Conservation (phyloP, 2,329 filamentous ascomycete species). For the Ophiognomonia clavigignenti-juglandacearum region DNA sequence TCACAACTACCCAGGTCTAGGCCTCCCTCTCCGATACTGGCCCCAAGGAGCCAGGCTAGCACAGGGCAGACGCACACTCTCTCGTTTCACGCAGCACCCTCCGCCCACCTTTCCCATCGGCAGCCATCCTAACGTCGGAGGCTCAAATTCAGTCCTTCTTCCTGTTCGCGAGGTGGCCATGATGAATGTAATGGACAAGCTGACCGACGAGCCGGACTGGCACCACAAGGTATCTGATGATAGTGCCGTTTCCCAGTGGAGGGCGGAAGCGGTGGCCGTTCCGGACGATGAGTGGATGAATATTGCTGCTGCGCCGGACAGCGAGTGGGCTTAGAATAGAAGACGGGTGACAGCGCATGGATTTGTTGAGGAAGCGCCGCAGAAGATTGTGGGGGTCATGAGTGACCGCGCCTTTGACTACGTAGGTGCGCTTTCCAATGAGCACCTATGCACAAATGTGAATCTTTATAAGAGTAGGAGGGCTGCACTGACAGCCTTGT, state of each 20-base stretch:
- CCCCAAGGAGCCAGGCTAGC: neutral
- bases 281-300: constrained; percentile 16
- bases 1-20: constrained; percentile 2
- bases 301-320: constrained; percentile 1
- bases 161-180: constrained; percentile 12
- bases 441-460: neutral
- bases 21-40: constrained; percentile 1
- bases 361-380: neutral
- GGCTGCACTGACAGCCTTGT: no score
- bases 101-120: constrained; percentile 1
- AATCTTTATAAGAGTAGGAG: neutral
- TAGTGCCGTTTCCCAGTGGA: constrained; percentile 28
- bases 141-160: constrained; percentile 13
- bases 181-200: constrained; percentile 11
- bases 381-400: constrained; percentile 26
- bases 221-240: constrained; percentile 30
- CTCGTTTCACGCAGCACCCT: neutral
- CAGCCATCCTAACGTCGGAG: constrained; percentile 1
- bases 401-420: constrained; percentile 10
- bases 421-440: neutral
- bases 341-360: neutral
- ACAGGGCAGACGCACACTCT: no score
- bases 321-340: neutral
- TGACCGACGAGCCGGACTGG: constrained; percentile 24
- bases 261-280: constrained; percentile 23